Base-by-base conservation (phyloP, 2,329 filamentous ascomycete species). In the Sclerotinia trifoliorum region DNA sequence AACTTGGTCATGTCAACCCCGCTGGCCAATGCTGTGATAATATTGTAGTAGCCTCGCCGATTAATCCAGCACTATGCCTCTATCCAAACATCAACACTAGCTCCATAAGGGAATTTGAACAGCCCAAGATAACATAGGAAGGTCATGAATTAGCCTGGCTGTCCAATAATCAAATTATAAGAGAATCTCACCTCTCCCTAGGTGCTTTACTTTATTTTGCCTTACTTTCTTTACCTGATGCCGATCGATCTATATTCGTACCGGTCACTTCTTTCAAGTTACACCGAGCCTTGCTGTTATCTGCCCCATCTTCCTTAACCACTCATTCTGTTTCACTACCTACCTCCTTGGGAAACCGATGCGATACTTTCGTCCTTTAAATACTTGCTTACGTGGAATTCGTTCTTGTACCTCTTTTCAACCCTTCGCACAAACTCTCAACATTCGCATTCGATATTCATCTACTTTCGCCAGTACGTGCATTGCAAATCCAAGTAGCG, bases 371-470 rank as follows among this genome's bases (percentile, higher is more conserved):
- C 73, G 66, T 66, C 68, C 71, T 57, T 52, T 75, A 57, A 56
- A 66, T 71, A 72, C 67, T 67, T 69, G 24, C 70, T 70, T 68
- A 70, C 65, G 51, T 70, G 67, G 65, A 70, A 32, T 60, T 19
- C 66, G 49, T 56, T 55, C 35, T 62, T 49, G 32, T 21, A 62
- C 44, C 24, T 44, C 32, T 24, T 52, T 54, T 32, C 68, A 69
- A 51, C 68, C 61, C 24, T 65, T 65, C 54, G 42, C 64, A 42
- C 73, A 71, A 55, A 73, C 60, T 35, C 58, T 73, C 11, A 68
- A 66, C n/a, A 74, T 74, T 65, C 71, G 57, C 39, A 71, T 75
- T 69, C 71, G 71, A 68, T 73, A 72, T 67, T 71, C 63, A 10
- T 73, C 73, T 21, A 71, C 24, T 44, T 65, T 70, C 26, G 39